phyloP scores from a whole-genome alignment of 2,329 filamentous ascomycete genomes.

The Eurotiales sp. region DNA sequence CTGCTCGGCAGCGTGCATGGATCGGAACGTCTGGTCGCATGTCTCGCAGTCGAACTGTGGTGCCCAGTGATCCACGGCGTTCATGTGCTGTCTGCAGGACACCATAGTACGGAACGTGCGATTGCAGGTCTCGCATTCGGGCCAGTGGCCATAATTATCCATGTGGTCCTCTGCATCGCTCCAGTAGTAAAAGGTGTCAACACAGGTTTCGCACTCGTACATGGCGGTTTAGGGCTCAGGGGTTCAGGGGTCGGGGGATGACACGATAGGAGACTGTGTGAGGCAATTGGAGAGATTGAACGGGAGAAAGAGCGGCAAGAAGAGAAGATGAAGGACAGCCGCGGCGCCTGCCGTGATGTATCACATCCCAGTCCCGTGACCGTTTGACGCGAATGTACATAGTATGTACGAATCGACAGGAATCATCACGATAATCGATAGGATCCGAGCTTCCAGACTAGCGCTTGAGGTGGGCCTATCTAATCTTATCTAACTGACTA shows the following conservation, averaged over 20 bases:
- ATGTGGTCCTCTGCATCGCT: conserved; percentile 19
- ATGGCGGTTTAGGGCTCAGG: too few species aligned
- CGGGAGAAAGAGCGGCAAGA: too few species aligned
- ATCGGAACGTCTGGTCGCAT: conserved; percentile 24
- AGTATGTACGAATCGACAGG: too few species aligned
- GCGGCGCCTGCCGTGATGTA: too few species aligned
- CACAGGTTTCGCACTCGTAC: conserved; percentile 14
- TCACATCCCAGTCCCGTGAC: too few species aligned
- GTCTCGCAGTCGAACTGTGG: conserved; percentile 27
- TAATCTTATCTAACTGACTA: too few species aligned
- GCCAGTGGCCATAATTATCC: conserved; percentile 22
- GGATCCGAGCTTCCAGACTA: too few species aligned
- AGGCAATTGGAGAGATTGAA: neutral
- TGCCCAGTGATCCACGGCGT: conserved; percentile 19
- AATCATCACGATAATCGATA: too few species aligned
- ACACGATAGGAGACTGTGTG: neutral
- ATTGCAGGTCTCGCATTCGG: conserved; percentile 24
- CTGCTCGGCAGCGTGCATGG: conserved; percentile 21
- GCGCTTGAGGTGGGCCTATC: too few species aligned
- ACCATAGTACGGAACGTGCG: conserved; percentile 14
- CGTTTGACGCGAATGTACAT: too few species aligned
- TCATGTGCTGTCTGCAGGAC: conserved; percentile 23
- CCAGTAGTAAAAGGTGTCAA: conserved; percentile 11
- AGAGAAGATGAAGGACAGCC: too few species aligned
- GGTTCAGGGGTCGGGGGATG: too few species aligned